These are phyloP conservation scores for Umbelopsis vinacea DNA, from an alignment of 192 early-diverging fungal genomes.

Conservation along the genomic window DNA sequence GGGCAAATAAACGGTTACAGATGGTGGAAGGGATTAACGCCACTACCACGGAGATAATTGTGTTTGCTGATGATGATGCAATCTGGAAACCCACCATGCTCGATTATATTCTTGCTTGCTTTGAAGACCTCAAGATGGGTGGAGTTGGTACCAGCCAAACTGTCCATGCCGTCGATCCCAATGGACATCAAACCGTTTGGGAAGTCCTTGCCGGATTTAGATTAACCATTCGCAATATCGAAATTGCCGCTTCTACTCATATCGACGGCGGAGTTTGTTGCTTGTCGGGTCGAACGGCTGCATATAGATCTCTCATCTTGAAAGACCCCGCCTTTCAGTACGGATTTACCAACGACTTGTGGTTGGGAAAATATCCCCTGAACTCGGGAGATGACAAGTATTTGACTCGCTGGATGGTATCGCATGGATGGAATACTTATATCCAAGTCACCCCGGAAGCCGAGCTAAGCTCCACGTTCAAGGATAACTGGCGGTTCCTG, in stretches of 20 bases:
- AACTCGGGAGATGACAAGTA: slow-evolving; percentile 80
- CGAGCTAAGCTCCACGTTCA: slow-evolving; percentile 72
- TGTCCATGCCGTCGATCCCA: slow-evolving; percentile 59
- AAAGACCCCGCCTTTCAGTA: slow-evolving; percentile 75
- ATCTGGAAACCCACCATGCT: slow-evolving; percentile 69
- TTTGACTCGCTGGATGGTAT: slow-evolving; percentile 75
- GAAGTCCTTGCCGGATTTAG: slow-evolving; percentile 74
- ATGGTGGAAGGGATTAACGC: slow-evolving; percentile 72
- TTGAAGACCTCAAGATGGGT: slow-evolving; percentile 73
- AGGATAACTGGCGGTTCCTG: slow-evolving; percentile 76
- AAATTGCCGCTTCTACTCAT: slow-evolving; percentile 73
- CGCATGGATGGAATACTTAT: slow-evolving; percentile 70
- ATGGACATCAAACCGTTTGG: slow-evolving; percentile 66
- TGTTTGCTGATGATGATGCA: slow-evolving; percentile 75
- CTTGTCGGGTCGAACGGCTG: slow-evolving; percentile 73
- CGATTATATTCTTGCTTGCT: slow-evolving; percentile 69
- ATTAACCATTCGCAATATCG: slow-evolving; percentile 72
- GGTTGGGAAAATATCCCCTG: slow-evolving; percentile 73
- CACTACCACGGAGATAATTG: slow-evolving; percentile 63
- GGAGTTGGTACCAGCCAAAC: slow-evolving; percentile 71
- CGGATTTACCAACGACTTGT: slow-evolving; percentile 72
- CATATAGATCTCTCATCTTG: slow-evolving; percentile 70
- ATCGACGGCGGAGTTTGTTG: slow-evolving; percentile 79
- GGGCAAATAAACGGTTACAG: slow-evolving; percentile 69
- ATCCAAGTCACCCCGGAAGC: slow-evolving; percentile 70